Evolutionary conservation across 169 alveolate species (phyloP).

Genomic region (Plasmodium vinckei): DNA sequence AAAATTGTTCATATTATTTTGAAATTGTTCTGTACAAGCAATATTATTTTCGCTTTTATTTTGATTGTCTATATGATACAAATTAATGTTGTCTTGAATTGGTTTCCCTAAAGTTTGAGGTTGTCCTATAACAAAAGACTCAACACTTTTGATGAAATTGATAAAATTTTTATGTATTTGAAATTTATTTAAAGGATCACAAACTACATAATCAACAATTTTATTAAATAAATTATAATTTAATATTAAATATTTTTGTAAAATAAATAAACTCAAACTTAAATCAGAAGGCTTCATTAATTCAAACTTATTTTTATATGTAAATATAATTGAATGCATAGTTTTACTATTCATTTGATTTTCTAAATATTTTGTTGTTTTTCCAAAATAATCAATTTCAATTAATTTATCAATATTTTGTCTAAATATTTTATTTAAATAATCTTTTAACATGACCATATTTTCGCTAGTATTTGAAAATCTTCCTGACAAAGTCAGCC

Average conservation of each 20-base stretch:
- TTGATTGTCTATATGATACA: no score
- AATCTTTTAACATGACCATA: constrained; percentile 41
- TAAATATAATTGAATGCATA: constrained; percentile 42
- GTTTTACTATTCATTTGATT: constrained; percentile 71
- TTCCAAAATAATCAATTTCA: constrained; percentile 20
- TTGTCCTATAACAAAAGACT: constrained; percentile 18
- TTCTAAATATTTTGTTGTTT: constrained; percentile 47
- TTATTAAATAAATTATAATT: constrained; percentile 48
- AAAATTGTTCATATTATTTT: constrained; percentile 29
- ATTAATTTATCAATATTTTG: constrained; percentile 45
- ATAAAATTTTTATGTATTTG: constrained; percentile 26
- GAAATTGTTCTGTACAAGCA: constrained; percentile 18
- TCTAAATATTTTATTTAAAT: constrained; percentile 63
- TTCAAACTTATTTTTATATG: constrained; percentile 30
- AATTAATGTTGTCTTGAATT: background rate
- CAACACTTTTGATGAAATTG: constrained; percentile 55
- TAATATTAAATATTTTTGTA: constrained; percentile 21
- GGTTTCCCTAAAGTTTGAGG: constrained; percentile 1
- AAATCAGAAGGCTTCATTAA: constrained; percentile 49
- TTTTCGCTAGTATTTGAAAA: constrained; percentile 24
- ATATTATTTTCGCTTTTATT: background rate
- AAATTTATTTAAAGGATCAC: constrained; percentile 34
- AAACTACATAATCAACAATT: constrained; percentile 24
- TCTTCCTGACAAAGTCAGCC: constrained; percentile 19
- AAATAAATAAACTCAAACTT: constrained; percentile 51